Conservation (phyloP, 768 basidiomycete species). For the Leccinellum albellum region DNA sequence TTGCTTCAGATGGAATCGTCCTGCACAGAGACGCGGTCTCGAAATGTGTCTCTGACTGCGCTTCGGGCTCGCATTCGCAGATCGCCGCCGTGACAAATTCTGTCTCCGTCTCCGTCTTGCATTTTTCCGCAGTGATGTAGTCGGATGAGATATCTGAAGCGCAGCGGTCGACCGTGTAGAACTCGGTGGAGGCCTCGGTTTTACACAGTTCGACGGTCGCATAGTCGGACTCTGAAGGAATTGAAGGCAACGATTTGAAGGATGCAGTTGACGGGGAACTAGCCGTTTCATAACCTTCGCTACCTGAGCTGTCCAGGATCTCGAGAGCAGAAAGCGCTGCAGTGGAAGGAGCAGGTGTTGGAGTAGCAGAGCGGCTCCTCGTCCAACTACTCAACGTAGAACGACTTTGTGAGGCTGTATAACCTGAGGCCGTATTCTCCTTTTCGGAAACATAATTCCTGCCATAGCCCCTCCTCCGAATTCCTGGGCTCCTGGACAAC, state of each 20-base stretch:
- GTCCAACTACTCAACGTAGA: constrained; percentile 34
- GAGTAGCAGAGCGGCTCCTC: constrained; percentile 30
- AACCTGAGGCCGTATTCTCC: constrained; percentile 44
- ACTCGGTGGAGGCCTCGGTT: constrained; percentile 43
- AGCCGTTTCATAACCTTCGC: constrained; percentile 49
- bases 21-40: constrained; percentile 44
- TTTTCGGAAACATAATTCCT: constrained; percentile 47
- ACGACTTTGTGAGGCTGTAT: constrained; percentile 32
- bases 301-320: constrained; percentile 37
- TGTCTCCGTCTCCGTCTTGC: constrained; percentile 39
- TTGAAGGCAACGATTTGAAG: constrained; percentile 55
- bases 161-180: constrained; percentile 46
- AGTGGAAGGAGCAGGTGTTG: constrained; percentile 32
- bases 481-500: constrained; percentile 55
- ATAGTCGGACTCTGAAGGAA: constrained; percentile 52
- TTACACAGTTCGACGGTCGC: constrained; percentile 41
- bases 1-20: constrained; percentile 35
- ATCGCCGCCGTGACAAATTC: constrained; percentile 47
- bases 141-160: constrained; percentile 39
- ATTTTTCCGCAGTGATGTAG: constrained; percentile 50
- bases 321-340: constrained; percentile 28
- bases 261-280: constrained; percentile 45
- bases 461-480: constrained; percentile 49
- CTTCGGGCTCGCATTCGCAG: constrained; percentile 30
- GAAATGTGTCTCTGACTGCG: constrained; percentile 46